Percentiles rank a stretch among this genome's conserved stretches.
These are phyloP conservation scores for Tuber melanosporum DNA, from an alignment of 495 filamentous ascomycete genomes.

Conservation along the genomic window DNA sequence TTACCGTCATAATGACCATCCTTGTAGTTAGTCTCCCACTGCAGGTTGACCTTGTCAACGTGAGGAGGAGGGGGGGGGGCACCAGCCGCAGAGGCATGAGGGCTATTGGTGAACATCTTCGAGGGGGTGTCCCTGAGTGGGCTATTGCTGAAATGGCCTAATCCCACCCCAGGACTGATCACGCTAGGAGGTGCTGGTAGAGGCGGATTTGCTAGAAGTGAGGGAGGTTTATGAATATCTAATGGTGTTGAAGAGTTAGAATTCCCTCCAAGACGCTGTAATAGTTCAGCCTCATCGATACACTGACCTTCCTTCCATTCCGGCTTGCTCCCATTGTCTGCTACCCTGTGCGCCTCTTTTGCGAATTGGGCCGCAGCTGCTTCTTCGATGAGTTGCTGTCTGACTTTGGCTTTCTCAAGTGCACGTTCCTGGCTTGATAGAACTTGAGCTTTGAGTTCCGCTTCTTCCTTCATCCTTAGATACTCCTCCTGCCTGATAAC, in stretches of 20 bases:
- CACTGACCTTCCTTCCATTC: conserved; percentile 22
- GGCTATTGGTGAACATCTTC: neutral
- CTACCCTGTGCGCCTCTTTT: conserved; percentile 17
- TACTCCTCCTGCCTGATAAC: conserved; percentile 13
- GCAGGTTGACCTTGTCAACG: conserved; percentile 26
- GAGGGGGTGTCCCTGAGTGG: neutral
- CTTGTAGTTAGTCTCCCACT: conserved; percentile 29
- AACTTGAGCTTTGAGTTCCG: conserved; percentile 12
- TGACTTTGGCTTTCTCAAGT: conserved; percentile 19
- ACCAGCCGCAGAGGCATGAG: neutral
- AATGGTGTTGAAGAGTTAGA: neutral
- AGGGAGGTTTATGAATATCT: neutral
- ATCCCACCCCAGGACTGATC: neutral
- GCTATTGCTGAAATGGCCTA: neutral
- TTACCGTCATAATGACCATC: neutral
- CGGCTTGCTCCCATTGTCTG: conserved; percentile 11
- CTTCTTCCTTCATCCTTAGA: conserved; percentile 20
- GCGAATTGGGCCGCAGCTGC: conserved; percentile 5
- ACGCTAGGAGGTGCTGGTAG: neutral
- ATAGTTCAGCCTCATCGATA: neutral
- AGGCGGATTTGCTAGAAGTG: conserved; percentile 2
- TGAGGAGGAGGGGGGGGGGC: conserved; percentile 5
- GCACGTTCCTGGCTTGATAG: conserved; percentile 15
- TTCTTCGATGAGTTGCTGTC: conserved; percentile 8
- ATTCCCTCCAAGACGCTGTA: neutral